Percentiles rank a stretch among this genome's conserved stretches.
Conservation (phyloP, 2,329 filamentous ascomycete species). For the Teratosphaeria destructans region DNA sequence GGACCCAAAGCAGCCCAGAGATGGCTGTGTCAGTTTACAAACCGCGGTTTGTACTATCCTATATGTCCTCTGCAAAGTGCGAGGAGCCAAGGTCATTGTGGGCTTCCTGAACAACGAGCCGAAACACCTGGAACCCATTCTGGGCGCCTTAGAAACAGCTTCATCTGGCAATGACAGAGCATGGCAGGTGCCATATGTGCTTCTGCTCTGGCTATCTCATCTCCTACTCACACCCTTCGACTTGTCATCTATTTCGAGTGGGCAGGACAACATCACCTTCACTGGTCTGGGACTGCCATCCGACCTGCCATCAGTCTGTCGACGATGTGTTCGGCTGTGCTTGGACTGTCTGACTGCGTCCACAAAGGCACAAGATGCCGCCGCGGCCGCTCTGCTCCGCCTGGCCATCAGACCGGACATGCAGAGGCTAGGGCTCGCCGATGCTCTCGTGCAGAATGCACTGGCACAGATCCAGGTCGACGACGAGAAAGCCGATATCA, state of each 20-base stretch:
- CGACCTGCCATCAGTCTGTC: slow-evolving; percentile 58
- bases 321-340: slow-evolving; percentile 60
- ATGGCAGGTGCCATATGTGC: slow-evolving; percentile 85
- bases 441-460: slow-evolving; percentile 60
- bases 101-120: slow-evolving; percentile 87
- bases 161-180: slow-evolving; percentile 8
- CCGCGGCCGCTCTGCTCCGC: slow-evolving; percentile 70
- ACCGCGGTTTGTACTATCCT: slow-evolving; percentile 68
- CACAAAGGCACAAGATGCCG: slow-evolving; percentile 82
- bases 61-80: slow-evolving; percentile 88
- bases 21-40: slow-evolving; percentile 36
- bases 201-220: slow-evolving; percentile 65
- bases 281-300: slow-evolving; percentile 46
- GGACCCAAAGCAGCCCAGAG: slow-evolving; percentile 12
- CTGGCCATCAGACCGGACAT: slow-evolving; percentile 80
- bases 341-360: slow-evolving; percentile 61
- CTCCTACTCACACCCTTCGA: slow-evolving; percentile 69
- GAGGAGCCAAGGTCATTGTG: slow-evolving; percentile 84
- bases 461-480: slow-evolving; percentile 27
- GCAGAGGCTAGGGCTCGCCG: slow-evolving; percentile 63
- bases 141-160: slow-evolving; percentile 61
- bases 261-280: not conserved
- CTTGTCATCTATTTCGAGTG: slow-evolving; percentile 67
- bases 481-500: slow-evolving; percentile 24
- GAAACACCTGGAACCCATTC: slow-evolving; percentile 68